Evolutionary conservation across 1,284 basidiomycete species (phyloP).

Genomic region (Tetrapyrgos nigripes): DNA sequence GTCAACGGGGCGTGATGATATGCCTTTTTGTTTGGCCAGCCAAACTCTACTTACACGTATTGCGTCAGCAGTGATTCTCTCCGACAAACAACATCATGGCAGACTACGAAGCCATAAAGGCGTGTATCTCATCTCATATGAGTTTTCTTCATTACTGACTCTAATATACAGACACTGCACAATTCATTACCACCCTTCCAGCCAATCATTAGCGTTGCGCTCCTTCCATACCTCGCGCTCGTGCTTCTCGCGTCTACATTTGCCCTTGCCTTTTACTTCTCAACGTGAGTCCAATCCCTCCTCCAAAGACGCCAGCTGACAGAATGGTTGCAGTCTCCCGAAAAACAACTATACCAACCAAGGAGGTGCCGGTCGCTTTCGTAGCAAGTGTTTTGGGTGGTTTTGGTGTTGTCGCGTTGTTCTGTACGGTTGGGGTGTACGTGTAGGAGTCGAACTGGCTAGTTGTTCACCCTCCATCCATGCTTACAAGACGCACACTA

Average conservation of each 20-base stretch:
- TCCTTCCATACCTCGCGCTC: conserved; percentile 79
- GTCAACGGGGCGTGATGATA: conserved; percentile 9
- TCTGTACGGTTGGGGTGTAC: conserved; percentile 87
- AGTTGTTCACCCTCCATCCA: conserved; percentile 19
- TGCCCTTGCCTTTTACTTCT: conserved; percentile 85
- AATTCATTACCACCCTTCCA: conserved; percentile 61
- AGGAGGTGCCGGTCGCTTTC: conserved; percentile 72
- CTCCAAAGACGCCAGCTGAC: background rate
- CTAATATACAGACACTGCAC: conserved; percentile 42
- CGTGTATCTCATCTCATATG: conserved; percentile 18
- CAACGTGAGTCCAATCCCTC: conserved; percentile 67
- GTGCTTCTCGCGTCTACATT: conserved; percentile 78
- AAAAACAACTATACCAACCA: conserved; percentile 70
- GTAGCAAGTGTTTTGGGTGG: conserved; percentile 82
- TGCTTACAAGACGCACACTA: conserved; percentile 18
- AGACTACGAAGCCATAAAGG: conserved; percentile 45
- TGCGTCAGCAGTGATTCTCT: conserved; percentile 30
- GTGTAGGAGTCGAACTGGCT: conserved; percentile 53
- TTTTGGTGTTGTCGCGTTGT: conserved; percentile 86
- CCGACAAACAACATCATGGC: conserved; percentile 37
- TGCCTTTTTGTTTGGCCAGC: background rate
- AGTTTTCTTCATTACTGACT: conserved; percentile 9
- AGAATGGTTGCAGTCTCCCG: conserved; percentile 59
- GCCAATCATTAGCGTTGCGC: conserved; percentile 67
- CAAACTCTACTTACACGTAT: conserved; percentile 47